Percentiles rank a stretch among this genome's conserved stretches.
These are phyloP conservation scores for Aspergillus diversus DNA, from an alignment of 495 filamentous ascomycete genomes.

Conservation along the genomic window DNA sequence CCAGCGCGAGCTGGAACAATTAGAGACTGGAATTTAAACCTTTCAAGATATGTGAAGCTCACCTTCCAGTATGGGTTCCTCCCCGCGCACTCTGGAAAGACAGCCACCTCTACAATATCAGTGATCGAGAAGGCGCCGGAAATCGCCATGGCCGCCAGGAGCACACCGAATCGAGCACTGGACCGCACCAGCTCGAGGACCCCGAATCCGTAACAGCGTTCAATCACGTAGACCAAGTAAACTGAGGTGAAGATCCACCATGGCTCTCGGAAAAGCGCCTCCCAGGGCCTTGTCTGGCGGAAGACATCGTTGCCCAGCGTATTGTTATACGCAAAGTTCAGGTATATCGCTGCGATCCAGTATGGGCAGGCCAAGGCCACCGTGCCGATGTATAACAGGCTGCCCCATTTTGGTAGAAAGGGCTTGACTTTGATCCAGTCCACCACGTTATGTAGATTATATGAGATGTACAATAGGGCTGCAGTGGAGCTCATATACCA, in stretches of 20 bases:
- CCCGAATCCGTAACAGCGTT: constrained; percentile 52
- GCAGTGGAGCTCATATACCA: constrained; percentile 49
- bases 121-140: constrained; percentile 55
- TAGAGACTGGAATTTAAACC: constrained; percentile 44
- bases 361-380: constrained; percentile 43
- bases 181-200: constrained; percentile 48
- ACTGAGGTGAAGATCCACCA: constrained; percentile 61
- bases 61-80: constrained; percentile 47
- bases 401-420: constrained; percentile 37
- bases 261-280: constrained; percentile 51
- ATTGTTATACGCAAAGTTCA: constrained; percentile 51
- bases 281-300: constrained; percentile 48
- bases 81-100: constrained; percentile 27
- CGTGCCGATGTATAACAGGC: constrained; percentile 41
- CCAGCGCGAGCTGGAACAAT: too few species aligned
- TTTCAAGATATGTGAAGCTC: constrained; percentile 6
- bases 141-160: constrained; percentile 56
- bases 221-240: constrained; percentile 54
- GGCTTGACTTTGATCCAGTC: constrained; percentile 52
- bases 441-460: constrained; percentile 51
- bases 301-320: constrained; percentile 49
- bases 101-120: constrained; percentile 40
- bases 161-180: constrained; percentile 57
- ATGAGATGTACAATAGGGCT: constrained; percentile 46
- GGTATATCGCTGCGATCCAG: constrained; percentile 50